Percentiles rank a stretch among this genome's conserved stretches.
phyloP scores from a whole-genome alignment of 2,329 filamentous ascomycete genomes.

The Stachybotrys echinatus region DNA sequence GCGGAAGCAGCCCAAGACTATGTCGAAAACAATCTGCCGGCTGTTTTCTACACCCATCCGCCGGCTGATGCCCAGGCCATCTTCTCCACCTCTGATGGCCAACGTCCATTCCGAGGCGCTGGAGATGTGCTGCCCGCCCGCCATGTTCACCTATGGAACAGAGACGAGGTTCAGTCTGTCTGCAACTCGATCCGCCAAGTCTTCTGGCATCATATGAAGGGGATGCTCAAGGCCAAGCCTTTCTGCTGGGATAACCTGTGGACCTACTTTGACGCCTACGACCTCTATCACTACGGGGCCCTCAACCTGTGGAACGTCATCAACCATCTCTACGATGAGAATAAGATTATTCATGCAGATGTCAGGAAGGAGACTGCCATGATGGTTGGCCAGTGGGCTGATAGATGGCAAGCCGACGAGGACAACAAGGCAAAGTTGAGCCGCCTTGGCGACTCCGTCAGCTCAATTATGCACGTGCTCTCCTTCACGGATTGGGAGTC shows the following conservation, averaged over 20 bases:
- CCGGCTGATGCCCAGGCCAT: constrained; percentile 22
- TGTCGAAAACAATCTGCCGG: constrained; percentile 28
- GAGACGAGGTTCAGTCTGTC: constrained; percentile 29
- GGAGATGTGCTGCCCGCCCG: constrained; percentile 19
- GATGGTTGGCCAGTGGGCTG: constrained; percentile 28
- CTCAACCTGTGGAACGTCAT: constrained; percentile 44
- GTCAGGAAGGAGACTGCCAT: constrained; percentile 15
- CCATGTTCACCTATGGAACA: constrained; percentile 30
- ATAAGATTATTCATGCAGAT: constrained; percentile 23
- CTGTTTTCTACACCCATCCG: constrained; percentile 30
- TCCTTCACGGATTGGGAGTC: constrained; percentile 17
- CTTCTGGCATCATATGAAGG: constrained; percentile 28
- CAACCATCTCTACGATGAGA: constrained; percentile 34
- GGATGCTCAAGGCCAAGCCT: constrained; percentile 19
- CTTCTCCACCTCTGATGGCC: constrained; percentile 33
- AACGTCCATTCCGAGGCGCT: constrained; percentile 20
- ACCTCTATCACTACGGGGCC: constrained; percentile 41
- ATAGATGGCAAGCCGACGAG: constrained; percentile 25
- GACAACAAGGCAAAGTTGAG: constrained; percentile 25
- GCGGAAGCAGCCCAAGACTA: constrained; percentile 21
- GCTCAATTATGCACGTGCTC: constrained; percentile 21
- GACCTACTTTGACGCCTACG: constrained; percentile 40
- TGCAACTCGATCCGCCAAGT: constrained; percentile 32
- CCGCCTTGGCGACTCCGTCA: constrained; percentile 19
- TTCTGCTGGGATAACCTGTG: constrained; percentile 36